Conservation (phyloP, 345 rosid genomes). For the Lumnitzera racemosa region DNA sequence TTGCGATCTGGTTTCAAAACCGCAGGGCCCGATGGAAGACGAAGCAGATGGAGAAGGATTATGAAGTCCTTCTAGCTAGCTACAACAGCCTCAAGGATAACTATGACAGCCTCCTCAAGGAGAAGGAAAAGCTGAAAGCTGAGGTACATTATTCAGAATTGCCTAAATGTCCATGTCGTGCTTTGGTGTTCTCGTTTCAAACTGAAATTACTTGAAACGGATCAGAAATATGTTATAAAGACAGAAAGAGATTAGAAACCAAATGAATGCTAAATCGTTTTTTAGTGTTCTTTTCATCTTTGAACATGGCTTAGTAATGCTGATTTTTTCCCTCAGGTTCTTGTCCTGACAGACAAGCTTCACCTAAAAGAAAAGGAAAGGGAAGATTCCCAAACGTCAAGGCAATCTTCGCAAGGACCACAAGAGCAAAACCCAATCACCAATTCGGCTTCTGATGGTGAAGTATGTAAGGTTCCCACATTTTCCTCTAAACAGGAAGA, state of each 20-base stretch:
- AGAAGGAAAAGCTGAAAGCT: constrained; percentile 33
- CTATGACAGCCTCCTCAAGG: constrained; percentile 36
- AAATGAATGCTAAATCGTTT: neutral
- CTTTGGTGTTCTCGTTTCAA: too few species aligned
- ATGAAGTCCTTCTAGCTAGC: constrained; percentile 33
- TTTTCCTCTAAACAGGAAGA: constrained; percentile 12
- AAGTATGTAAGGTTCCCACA: constrained; percentile 4
- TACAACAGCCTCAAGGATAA: constrained; percentile 41
- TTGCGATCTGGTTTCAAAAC: constrained; percentile 67
- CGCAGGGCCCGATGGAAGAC: constrained; percentile 46
- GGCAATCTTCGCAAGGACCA: constrained; percentile 2
- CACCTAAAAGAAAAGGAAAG: constrained; percentile 15
- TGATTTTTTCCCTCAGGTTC: constrained; percentile 25
- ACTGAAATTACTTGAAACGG: too few species aligned
- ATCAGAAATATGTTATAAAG: too few species aligned
- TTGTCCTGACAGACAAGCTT: constrained; percentile 34
- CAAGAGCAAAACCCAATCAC: constrained; percentile 4
- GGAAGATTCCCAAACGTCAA: constrained; percentile 9
- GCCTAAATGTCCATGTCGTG: too few species aligned
- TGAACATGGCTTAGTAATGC: neutral
- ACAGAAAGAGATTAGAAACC: too few species aligned
- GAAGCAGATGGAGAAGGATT: constrained; percentile 48
- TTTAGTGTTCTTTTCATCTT: neutral
- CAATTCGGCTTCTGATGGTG: constrained; percentile 6
- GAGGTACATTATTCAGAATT: constrained; percentile 24